A percentile compares a stretch with the other conserved stretches of the same genome.
These are phyloP conservation scores for Hypoxylon sp. DNA, from an alignment of 2,329 filamentous ascomycete species.

Conservation along the genomic window DNA sequence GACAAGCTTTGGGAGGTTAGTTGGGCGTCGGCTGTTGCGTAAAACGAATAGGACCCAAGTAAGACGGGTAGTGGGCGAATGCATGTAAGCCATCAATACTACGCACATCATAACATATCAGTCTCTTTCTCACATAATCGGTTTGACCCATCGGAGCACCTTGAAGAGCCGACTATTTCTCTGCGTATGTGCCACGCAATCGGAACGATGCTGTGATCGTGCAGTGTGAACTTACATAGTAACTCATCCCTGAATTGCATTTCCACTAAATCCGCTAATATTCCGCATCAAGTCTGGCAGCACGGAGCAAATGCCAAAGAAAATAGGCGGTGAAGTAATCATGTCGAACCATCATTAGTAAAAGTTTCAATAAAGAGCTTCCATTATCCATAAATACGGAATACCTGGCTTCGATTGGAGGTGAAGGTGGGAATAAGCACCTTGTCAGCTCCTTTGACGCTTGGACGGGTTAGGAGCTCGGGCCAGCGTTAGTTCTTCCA, in stretches of 20 bases:
- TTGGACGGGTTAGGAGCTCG: conserved; percentile 34
- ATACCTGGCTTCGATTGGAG: background rate
- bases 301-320: background rate
- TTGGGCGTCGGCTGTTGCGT: background rate
- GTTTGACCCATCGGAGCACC: background rate
- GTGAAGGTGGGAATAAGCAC: conserved; percentile 34
- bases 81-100: conserved; percentile 20
- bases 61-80: conserved; percentile 21
- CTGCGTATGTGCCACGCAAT: background rate
- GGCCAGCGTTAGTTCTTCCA: conserved; percentile 40
- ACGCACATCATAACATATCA: conserved; percentile 15
- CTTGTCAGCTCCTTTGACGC: conserved; percentile 23
- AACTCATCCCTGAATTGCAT: background rate
- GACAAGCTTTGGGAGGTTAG: background rate
- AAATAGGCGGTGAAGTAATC: background rate
- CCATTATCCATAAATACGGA: conserved; percentile 28
- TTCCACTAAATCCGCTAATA: background rate
- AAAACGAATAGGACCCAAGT: conserved; percentile 1
- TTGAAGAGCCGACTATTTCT: background rate
- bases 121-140: background rate
- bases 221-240: background rate
- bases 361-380: conserved; percentile 11
- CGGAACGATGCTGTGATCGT: background rate
- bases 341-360: background rate
- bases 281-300: conserved; percentile 3